Evolutionary conservation across 2,329 filamentous ascomycete genomes (phyloP), one percentile per base, ranked within the genome.

Genomic region (Arthrinium puccinioides): DNA sequence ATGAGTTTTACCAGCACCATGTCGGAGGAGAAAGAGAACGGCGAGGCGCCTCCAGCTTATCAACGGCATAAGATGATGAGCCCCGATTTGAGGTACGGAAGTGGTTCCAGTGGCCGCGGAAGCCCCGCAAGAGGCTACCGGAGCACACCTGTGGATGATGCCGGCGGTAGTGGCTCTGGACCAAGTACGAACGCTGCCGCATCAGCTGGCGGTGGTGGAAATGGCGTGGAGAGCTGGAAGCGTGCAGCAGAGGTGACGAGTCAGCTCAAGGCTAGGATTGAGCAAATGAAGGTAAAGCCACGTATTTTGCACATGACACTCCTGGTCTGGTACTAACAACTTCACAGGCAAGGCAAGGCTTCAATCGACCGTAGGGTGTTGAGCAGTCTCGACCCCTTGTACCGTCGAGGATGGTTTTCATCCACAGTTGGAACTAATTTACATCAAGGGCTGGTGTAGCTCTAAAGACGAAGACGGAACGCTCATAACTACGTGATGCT

Each of bases 241-340:
- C 74, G 92, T 49, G 92, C 92, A 14, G 92, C 92, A 3, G 92
- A 98, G 67, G 92, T 98, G 40, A 98, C 92, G 38, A 96, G 89
- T 62, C 92, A 96, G 60, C 63, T 98, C 54, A 98, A 97, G 69
- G 88, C 90, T 36, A 79, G 92, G 58, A 98, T 98, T 61, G 92
- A 97, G 69, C 85, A 92, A 70, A 98, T 98, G 92, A 98, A 97
- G 74, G 78, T 76, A 53, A 48, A 64, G 53, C 8, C 33, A 33
- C 9, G 6, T 6, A 9, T 11, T n/a, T n/a, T n/a, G 14, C 11
- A 15, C 19, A 14, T 25, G 5, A 19, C 21, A 6, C 14, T 16
- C 3, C 19, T 9, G 6, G 13, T 16, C 24, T 27, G 28, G 41
- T 48, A 45, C 44, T 38, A 47, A 36, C 45, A 44, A 32, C 5